Evolutionary conservation across 345 rosid species (phyloP), one percentile per base, ranked within the genome.

Genomic region (Pugionium cornutum): DNA sequence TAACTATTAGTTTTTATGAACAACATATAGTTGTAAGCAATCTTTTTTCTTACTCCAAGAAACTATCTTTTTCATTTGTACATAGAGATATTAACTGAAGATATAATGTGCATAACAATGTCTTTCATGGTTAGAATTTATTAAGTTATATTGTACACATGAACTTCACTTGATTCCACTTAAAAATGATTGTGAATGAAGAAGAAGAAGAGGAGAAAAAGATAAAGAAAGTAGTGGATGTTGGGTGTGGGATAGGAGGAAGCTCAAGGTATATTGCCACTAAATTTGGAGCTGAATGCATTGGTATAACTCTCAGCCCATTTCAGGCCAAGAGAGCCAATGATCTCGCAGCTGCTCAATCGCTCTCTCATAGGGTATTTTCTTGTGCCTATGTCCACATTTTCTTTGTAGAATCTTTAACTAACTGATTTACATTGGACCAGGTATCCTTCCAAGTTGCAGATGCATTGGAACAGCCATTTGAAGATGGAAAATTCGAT

Each of bases 211-310:
- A 58, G 2, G 65, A 75, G 57, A 31, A 54, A 44, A 51, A 1
- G 6, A 89, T 92, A 33, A 82, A 81, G 84, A 84, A 69, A 34
- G 79, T 87, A 55, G 91, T 89, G 37, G 98, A 92, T 80, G 97
- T 92, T 49, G 98, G 98, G 28, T 92, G 97, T 72, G 98, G 98
- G 33, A 84, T 92, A 1, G 98, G 97, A 49, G 98, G 97, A 67
- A 89, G 97, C 82, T 92, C 98, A 18, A 83, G 94, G 66, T 87
- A 87, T 65, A 18, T 92, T 34, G 84, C 97, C 1, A 58, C 56
- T 70, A 89, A 86, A 70, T 92, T 59, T 72, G 97, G 83, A 7
- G 92, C 97, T 2, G 67, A 81, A 36, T 83, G 85, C 59, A 55
- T 45, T 46, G 98, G 95, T 45, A 87, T 92, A 62, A 89, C 97